These are phyloP conservation scores for Pseudopithomyces chartarum DNA, from an alignment of 2,329 filamentous ascomycete species.

Conservation along the genomic window DNA sequence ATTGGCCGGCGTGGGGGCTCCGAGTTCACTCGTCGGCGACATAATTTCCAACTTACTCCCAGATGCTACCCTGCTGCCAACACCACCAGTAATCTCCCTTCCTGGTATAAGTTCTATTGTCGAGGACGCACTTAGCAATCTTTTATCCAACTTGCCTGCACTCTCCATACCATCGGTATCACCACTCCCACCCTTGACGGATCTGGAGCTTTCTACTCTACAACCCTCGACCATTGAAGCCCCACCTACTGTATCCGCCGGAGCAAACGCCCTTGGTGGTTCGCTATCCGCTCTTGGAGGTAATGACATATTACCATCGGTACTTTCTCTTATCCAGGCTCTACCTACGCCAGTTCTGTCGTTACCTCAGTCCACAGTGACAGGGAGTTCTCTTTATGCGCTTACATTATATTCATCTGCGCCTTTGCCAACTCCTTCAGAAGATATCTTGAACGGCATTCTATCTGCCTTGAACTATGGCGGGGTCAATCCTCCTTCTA, in stretches of 20 bases:
- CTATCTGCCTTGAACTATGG: neutral
- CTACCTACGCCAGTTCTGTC: neutral
- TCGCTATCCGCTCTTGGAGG: neutral
- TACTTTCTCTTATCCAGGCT: neutral
- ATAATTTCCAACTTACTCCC: too few species aligned
- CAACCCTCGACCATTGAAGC: neutral
- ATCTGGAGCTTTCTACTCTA: neutral
- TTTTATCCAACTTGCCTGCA: neutral
- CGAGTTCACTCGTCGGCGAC: too few species aligned
- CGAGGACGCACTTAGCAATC: neutral
- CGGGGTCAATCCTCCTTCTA: neutral
- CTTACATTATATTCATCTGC: neutral
- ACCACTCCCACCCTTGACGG: neutral
- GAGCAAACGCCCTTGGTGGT: neutral
- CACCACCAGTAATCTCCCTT: too few species aligned
- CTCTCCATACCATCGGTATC: neutral
- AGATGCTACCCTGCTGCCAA: too few species aligned
- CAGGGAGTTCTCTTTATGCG: neutral
- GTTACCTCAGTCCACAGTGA: neutral
- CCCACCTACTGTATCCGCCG: neutral
- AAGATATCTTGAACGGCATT: neutral
- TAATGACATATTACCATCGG: neutral
- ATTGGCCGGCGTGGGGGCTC: too few species aligned
- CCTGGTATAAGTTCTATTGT: neutral
- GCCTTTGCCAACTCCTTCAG: neutral